A percentile compares a stretch with the other conserved stretches of the same genome.
Evolutionary conservation across 495 filamentous ascomycete species (phyloP).

Genomic region (Xylaria grammica): DNA sequence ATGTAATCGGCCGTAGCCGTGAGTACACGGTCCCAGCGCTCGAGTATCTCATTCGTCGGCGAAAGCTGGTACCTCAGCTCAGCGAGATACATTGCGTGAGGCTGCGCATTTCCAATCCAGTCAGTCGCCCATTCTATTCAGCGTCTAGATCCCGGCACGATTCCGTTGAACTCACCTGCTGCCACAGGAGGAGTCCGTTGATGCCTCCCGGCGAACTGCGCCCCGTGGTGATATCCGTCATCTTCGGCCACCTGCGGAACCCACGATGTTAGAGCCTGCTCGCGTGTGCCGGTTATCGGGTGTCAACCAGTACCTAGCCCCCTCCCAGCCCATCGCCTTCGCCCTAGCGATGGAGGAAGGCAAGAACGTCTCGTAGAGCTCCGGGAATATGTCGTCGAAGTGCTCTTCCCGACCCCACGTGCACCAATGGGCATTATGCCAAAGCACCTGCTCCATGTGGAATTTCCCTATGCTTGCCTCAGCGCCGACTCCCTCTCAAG

Average conservation of each 20-base stretch:
- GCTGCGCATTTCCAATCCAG: conserved; percentile 15
- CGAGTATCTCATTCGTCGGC: conserved; percentile 36
- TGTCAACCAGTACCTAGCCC: conserved; percentile 44
- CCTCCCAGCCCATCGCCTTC: conserved; percentile 47
- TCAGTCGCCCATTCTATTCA: neutral
- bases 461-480: conserved; percentile 29
- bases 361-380: conserved; percentile 48
- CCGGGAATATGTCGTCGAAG: conserved; percentile 42
- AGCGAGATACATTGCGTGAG: conserved; percentile 48
- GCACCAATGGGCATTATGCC: conserved; percentile 51
- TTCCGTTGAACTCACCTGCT: conserved; percentile 34
- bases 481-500: neutral
- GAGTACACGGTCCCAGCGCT: conserved; percentile 46
- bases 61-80: conserved; percentile 45
- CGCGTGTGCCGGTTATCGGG: no score
- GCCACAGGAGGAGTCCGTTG: conserved; percentile 49
- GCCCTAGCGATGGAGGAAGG: conserved; percentile 48
- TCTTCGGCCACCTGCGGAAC: conserved; percentile 47
- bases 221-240: conserved; percentile 51
- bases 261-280: neutral
- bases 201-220: conserved; percentile 51
- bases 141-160: neutral
- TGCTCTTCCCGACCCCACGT: conserved; percentile 49
- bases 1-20: conserved; percentile 47
- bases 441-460: conserved; percentile 43